Percentiles rank a stretch among this genome's conserved stretches.
Evolutionary conservation across 371 early-diverging fungal species (phyloP).

Genomic region (Apophysomyces trapeziformis): DNA sequence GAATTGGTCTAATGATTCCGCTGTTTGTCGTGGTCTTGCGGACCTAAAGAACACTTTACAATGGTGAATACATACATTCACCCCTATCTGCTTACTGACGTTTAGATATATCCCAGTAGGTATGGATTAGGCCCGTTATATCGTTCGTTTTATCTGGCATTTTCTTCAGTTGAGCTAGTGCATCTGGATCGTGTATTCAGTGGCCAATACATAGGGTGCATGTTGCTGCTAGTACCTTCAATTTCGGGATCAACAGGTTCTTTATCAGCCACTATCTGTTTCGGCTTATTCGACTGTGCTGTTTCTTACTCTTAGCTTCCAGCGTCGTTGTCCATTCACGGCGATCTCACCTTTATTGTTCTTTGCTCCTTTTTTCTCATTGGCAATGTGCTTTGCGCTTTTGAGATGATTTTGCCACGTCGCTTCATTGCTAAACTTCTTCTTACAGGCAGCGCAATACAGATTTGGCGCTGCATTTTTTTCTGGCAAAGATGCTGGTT

Average conservation of each 20-base stretch:
- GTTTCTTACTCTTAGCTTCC: conserved; percentile 3
- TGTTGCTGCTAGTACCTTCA: conserved; percentile 5
- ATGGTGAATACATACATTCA: not conserved
- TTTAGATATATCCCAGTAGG: conserved; percentile 29
- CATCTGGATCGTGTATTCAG: conserved; percentile 16
- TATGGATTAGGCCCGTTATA: conserved; percentile 16
- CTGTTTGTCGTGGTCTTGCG: conserved; percentile 29
- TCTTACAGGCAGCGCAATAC: conserved; percentile 50
- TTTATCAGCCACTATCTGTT: conserved; percentile 1
- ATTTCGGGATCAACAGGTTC: not conserved
- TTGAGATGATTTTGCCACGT: conserved; percentile 46
- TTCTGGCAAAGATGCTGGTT: not conserved
- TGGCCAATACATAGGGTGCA: not conserved
- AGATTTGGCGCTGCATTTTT: conserved; percentile 15
- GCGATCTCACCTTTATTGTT: not conserved
- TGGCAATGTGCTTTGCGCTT: conserved; percentile 51
- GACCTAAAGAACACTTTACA: conserved; percentile 25
- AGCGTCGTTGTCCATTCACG: not conserved
- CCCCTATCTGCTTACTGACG: too few relatives aligned
- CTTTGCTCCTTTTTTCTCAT: conserved; percentile 32
- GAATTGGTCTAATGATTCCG: conserved; percentile 20
- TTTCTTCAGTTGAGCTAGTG: conserved; percentile 17
- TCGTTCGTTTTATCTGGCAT: conserved; percentile 17
- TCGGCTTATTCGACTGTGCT: not conserved
- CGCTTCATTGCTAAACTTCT: conserved; percentile 45